Evolutionary conservation across 192 early-diverging fungal species (phyloP), one percentile per base, ranked within the genome.

Genomic region (Helicostylum pulchrum): DNA sequence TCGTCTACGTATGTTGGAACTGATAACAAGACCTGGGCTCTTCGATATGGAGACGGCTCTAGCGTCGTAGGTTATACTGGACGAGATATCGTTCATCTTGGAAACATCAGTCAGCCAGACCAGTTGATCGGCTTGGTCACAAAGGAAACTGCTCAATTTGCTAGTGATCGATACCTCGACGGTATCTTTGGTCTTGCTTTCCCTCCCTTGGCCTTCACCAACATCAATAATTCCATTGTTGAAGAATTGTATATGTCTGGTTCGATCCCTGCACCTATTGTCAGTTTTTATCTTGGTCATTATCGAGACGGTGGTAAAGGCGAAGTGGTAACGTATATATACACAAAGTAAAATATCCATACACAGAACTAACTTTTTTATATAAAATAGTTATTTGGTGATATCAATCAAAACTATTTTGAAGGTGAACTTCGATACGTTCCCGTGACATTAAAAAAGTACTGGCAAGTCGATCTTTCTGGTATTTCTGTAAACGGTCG

Each of bases 101-200:
- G 84, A 0, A 77, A 81, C 32, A 61, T 87, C 48, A 74, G 66
- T 2, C 76, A 82, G 30, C 70, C 78, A 4, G 83, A 85, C 54
- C 84, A 88, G 51, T 69, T 81, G 0, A 77, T 90, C 68, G 88
- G 88, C 0, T 46, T 90, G 32, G 85, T 84, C 0, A 83, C 74
- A 26, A 68, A 74, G 30, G 84, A 85, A 47, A 87, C 88, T 0
- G 66, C 58, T 10, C 72, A 75, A 7, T 87, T 87, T 54, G 47
- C 73, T n/a, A 73, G 74, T 48, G 75, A 83, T n/a, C 73, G 81
- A 53, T 81, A 79, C 2, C 74, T 87, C 2, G 88, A 89, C 53
- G 88, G 88, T 3, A 78, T 87, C 31, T 78, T 89, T 61, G 88
- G 88, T n/a, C 72, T 89, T 1, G 83, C 82, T 0, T 86, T 84